Evolutionary conservation across 2,329 filamentous ascomycete species (phyloP).

Genomic region (Aschersonia sp.): DNA sequence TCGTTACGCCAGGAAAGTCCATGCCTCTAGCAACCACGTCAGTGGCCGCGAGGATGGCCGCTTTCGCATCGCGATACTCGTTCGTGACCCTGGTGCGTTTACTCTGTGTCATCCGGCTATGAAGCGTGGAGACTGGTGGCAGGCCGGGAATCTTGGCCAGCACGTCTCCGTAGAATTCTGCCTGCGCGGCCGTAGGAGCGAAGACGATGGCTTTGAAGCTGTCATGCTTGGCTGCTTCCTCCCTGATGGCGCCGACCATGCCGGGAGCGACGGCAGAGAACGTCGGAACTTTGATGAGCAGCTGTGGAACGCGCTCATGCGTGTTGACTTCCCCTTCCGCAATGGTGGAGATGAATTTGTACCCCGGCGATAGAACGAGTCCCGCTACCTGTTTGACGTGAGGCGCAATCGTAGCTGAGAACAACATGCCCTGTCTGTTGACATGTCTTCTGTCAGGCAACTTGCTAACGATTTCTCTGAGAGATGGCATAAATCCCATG

Average conservation of each 20-base stretch:
- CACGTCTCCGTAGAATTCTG: conserved; percentile 34
- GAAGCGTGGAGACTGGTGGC: conserved; percentile 29
- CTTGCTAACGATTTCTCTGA: conserved; percentile 62
- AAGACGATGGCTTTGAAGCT: conserved; percentile 80
- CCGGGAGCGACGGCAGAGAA: conserved; percentile 52
- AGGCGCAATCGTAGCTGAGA: conserved; percentile 69
- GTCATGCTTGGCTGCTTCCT: conserved; percentile 25
- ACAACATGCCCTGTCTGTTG: conserved; percentile 61
- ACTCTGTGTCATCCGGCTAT: conserved; percentile 35
- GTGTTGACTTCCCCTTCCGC: conserved; percentile 61
- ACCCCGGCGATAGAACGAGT: conserved; percentile 51
- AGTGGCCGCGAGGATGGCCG: conserved; percentile 48
- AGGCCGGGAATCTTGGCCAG: conserved; percentile 24
- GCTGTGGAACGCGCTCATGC: conserved; percentile 63
- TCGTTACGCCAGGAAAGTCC: conserved; percentile 57
- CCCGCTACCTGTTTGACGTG: conserved; percentile 67
- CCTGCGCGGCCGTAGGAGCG: conserved; percentile 45
- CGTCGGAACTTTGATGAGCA: conserved; percentile 50
- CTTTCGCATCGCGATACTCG: conserved; percentile 36
- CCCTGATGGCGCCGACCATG: conserved; percentile 41
- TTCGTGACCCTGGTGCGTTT: conserved; percentile 46
- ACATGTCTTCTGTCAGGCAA: conserved; percentile 48
- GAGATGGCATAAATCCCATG: conserved; percentile 67
- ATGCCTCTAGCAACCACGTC: conserved; percentile 60
- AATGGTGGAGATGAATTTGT: conserved; percentile 74